Percentiles rank a stretch among this genome's conserved stretches.
Conservation (phyloP, 495 filamentous ascomycete genomes). For the Neurospora sp. region DNA sequence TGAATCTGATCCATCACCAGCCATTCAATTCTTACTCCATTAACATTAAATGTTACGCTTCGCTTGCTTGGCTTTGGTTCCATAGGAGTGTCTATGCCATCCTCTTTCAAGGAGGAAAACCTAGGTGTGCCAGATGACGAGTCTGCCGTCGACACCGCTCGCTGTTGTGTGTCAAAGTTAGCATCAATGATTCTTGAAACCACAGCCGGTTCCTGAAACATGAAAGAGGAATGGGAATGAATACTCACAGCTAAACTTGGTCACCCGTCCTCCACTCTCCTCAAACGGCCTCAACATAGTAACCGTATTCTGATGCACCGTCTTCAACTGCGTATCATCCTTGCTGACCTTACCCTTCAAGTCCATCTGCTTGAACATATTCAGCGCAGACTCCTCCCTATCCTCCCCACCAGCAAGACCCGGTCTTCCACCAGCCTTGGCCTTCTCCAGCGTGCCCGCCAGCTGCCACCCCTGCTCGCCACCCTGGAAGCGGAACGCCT, state of each 20-base stretch:
- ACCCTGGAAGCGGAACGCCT: constrained; percentile 85
- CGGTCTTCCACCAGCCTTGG: constrained; percentile 45
- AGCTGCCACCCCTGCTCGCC: constrained; percentile 75
- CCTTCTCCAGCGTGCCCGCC: constrained; percentile 66
- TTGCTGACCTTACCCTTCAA: constrained; percentile 72
- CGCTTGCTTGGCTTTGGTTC: not conserved
- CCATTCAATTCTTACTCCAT: not conserved
- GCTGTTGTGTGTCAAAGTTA: constrained; percentile 46
- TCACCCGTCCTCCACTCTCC: constrained; percentile 49
- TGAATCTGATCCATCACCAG: not conserved
- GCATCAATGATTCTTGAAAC: constrained; percentile 11
- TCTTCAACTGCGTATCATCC: constrained; percentile 88
- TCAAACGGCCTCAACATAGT: constrained; percentile 70
- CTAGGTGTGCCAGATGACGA: constrained; percentile 64
- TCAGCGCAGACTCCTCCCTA: constrained; percentile 67
- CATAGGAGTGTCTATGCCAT: not conserved
- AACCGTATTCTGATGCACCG: constrained; percentile 95
- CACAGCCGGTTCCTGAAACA: not conserved
- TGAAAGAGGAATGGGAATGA: not conserved
- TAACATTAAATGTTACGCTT: not conserved
- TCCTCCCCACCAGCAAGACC: constrained; percentile 24
- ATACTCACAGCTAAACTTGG: constrained; percentile 80
- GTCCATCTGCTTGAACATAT: constrained; percentile 99
- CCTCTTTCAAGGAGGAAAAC: constrained; percentile 5
- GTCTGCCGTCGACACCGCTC: constrained; percentile 86